Base-by-base conservation (phyloP, 441 rosid species). In the Populus hybrid region DNA sequence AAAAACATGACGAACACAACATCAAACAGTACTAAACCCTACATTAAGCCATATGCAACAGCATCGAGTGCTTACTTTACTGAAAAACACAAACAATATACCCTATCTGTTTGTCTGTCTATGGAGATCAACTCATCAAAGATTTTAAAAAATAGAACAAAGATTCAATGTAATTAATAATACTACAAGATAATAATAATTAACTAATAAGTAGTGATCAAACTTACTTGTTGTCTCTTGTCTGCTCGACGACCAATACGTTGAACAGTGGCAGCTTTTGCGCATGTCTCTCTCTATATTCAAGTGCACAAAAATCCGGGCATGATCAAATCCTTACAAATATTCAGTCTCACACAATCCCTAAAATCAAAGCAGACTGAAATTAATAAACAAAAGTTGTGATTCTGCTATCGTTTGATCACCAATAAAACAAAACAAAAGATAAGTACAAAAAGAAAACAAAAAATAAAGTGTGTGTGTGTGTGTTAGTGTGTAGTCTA, bases 241-340 rank as follows among this genome's bases (percentile, higher is more conserved):
- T 87, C 85, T 88, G 83, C 90, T 79, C 89, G 88, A 83, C 82
- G 84, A 87, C 89, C 93, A 81, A 86, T 85, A 87, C 85, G 85
- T 91, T 91, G 87, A 89, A 88, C 82, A 87, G 89, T 91, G 93
- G 90, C 89, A 84, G 92, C 95, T 91, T 91, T 91, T 86, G 81
- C 85, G 87, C 88, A 83, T 83, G 84, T 86, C 84, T 83, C 66
- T 81, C 40, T 20, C 63, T 57, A 18, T 54, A 54, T 57, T 7
- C n/a, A 20, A 1, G 8, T 73, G 88, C 90, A 84, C 90, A 83
- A 87, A 88, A 86, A 85, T 66, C 81, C 84, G 80, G 84, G 89
- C 78, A 83, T 77, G 85, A 90, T 86, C 88, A 76, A 73, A 88
- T 78, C 81, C 74, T 77, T 70, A 73, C 77, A 81, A 32, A 38